Conservation (phyloP, 2,329 filamentous ascomycete genomes). For the Sarocladiaceae sp. region DNA sequence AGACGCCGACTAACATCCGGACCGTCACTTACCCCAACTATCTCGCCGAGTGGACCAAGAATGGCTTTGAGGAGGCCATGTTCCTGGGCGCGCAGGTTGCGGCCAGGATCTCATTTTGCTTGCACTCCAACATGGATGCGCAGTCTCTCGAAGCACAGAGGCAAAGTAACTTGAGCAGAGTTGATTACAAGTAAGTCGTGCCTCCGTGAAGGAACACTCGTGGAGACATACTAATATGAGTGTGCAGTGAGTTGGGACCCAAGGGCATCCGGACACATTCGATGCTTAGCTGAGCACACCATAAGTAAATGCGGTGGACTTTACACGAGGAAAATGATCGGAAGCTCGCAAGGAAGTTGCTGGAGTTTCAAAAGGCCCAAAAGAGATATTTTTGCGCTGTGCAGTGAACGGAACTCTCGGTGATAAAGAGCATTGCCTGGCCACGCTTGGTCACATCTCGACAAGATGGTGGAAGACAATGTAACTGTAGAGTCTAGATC, state of each 20-base stretch:
- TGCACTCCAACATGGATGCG: constrained; percentile 52
- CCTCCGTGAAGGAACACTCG: too few species aligned
- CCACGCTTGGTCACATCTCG: too few species aligned
- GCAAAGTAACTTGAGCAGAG: constrained; percentile 51
- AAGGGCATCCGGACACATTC: constrained; percentile 51
- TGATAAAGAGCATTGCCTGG: too few species aligned
- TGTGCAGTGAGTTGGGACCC: constrained; percentile 46
- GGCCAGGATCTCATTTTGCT: constrained; percentile 56
- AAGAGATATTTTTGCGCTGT: too few species aligned
- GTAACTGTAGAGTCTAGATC: not conserved
- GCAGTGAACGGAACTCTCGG: too few species aligned
- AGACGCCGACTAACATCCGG: constrained; percentile 83
- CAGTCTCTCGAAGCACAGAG: constrained; percentile 48
- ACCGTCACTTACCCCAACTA: constrained; percentile 75
- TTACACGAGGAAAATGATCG: not conserved
- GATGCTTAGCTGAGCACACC: constrained; percentile 38
- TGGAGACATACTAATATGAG: not conserved
- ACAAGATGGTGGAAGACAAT: not conserved
- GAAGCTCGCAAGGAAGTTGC: constrained; percentile 7
- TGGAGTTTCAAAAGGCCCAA: not conserved
- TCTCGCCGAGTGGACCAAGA: constrained; percentile 86
- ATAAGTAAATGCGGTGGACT: not conserved
- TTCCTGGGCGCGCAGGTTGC: constrained; percentile 88
- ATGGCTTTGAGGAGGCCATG: constrained; percentile 72
- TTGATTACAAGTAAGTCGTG: constrained; percentile 58